These are phyloP conservation scores for Cucurbita argyrosperma DNA, from an alignment of 306 rosid genomes.

Conservation along the genomic window DNA sequence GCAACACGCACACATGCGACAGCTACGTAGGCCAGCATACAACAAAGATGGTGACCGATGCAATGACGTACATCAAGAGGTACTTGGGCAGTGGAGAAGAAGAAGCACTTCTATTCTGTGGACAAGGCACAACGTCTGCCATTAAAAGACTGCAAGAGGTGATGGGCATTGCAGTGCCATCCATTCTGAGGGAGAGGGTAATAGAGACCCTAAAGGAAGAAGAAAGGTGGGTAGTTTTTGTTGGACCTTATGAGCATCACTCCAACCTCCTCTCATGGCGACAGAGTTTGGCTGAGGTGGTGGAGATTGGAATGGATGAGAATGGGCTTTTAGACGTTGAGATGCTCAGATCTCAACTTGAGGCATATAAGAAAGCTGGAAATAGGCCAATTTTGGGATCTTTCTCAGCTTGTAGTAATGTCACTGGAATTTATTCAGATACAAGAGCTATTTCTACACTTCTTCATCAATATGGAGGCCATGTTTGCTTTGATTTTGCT, in stretches of 20 bases:
- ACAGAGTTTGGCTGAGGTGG: conserved; percentile 60
- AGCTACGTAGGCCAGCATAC: conserved; percentile 63
- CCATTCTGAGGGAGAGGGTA: conserved; percentile 39
- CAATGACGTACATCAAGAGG: conserved; percentile 38
- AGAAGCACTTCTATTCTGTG: conserved; percentile 54
- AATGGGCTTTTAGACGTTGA: conserved; percentile 50
- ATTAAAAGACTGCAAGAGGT: conserved; percentile 78
- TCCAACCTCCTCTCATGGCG: conserved; percentile 84
- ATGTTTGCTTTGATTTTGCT: conserved; percentile 75
- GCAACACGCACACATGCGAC: conserved; percentile 66
- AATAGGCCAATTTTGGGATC: conserved; percentile 67
- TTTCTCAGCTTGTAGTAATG: conserved; percentile 83
- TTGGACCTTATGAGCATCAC: conserved; percentile 80
- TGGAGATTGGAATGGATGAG: conserved; percentile 54
- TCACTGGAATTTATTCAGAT: conserved; percentile 57
- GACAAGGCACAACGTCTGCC: conserved; percentile 70
- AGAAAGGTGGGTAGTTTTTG: conserved; percentile 76
- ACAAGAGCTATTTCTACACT: conserved; percentile 53
- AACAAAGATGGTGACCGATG: conserved; percentile 49
- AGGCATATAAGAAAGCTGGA: conserved; percentile 15
- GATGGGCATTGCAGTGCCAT: conserved; percentile 54
- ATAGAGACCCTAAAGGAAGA: conserved; percentile 14
- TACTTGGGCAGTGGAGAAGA: conserved; percentile 55
- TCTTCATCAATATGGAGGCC: conserved; percentile 50
- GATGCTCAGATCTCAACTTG: conserved; percentile 30